Evolutionary conservation across 208 protist species (phyloP), one percentile per base, ranked within the genome.

Genomic region (Strigomonas galati): DNA sequence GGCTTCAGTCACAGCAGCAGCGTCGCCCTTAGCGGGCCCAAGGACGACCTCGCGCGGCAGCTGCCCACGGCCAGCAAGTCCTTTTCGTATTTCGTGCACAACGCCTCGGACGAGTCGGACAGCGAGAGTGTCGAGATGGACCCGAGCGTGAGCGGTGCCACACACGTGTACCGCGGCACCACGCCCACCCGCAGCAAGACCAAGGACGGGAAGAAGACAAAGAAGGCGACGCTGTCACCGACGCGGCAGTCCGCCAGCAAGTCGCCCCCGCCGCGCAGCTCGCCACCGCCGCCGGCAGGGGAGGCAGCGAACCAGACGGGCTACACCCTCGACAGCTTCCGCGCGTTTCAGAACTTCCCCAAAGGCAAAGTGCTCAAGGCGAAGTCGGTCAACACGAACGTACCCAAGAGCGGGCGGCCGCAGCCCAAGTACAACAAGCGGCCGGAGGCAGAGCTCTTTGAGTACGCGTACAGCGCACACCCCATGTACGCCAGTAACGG

Each of bases 381-480:
- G 9, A 68, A 62, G n/a, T 15, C 32, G 21, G 52, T 48, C 52
- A 51, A 54, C 48, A 7, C 27, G 17, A 26, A 12, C 46, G 24
- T 37, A 48, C 7, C 28, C 5, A 1, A 30, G 27, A 17, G 28
- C 24, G 23, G 48, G 7, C n/a, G 49, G 27, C 44, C 40, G 17
- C 48, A 48, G 26, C 21, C 30, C 12, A 67, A 54, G 19, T 21
- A 12, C 9, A 60, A 58, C 27, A 56, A 54, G 43, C 49, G 19
- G 37, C 30, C 26, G 7, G 7, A n/a, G 9, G 24, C 48, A 24
- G 26, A 65, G 37, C 55, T 60, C 31, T 72, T 52, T 26, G 2
- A 51, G n/a, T 67, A 67, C 40, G 46, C n/a, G 40, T 72, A 72
- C 54, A 55, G 52, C 30, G 37, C 63, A 0, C 67, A 65, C 53